These are phyloP conservation scores for Panaeolus papilionaceus DNA, from an alignment of 768 basidiomycete species.

Conservation along the genomic window DNA sequence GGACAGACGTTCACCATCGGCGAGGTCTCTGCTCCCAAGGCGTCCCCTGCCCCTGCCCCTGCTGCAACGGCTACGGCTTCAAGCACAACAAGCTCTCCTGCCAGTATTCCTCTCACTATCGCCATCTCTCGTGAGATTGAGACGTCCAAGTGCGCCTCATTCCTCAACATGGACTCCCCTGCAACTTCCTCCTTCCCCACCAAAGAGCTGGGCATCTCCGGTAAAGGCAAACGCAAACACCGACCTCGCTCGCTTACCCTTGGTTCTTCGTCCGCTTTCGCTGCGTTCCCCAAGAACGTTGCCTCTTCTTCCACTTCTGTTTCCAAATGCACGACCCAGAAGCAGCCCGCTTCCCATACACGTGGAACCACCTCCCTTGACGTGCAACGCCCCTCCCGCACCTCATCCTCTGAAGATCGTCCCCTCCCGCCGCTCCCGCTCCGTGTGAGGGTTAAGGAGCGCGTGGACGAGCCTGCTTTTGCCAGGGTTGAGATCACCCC, in stretches of 20 bases:
- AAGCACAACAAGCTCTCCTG: not conserved
- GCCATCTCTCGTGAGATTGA: not conserved
- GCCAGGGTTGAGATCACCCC: not conserved
- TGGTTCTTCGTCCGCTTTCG: slow-evolving; percentile 28
- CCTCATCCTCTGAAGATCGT: not conserved
- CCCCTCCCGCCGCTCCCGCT: not conserved
- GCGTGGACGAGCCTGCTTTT: not conserved
- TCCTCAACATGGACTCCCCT: not conserved
- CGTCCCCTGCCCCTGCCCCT: not conserved
- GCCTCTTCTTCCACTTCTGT: not conserved
- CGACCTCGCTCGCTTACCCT: slow-evolving; percentile 28
- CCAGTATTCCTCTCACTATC: not conserved
- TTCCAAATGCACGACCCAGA: not conserved
- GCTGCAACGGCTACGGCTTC: not conserved
- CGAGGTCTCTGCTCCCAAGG: not conserved
- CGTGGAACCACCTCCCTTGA: slow-evolving; percentile 17
- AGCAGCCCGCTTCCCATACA: not conserved
- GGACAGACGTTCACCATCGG: not conserved
- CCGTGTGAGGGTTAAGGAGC: not conserved
- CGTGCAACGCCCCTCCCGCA: not conserved
- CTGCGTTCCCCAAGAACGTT: slow-evolving; percentile 16
- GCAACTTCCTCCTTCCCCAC: not conserved
- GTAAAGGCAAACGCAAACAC: slow-evolving; percentile 21
- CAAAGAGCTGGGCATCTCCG: not conserved
- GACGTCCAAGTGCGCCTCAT: not conserved